Conservation (phyloP, 257 asterid species). For the Datura wrightii region DNA sequence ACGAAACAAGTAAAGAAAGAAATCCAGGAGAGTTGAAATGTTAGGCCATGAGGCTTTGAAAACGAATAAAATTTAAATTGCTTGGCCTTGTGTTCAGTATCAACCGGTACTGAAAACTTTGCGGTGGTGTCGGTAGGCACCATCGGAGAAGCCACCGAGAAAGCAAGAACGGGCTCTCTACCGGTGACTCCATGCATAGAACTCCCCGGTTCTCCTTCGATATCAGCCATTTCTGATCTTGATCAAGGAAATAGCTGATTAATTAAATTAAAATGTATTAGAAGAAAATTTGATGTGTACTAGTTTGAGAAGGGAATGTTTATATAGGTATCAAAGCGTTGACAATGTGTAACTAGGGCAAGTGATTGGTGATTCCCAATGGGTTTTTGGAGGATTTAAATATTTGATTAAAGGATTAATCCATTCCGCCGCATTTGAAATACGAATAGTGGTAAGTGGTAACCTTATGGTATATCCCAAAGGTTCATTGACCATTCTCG, state of each 20-base stretch:
- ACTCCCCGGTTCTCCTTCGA: slow-evolving; percentile 53
- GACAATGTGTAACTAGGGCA: not conserved
- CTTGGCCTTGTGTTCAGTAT: slow-evolving; percentile 69
- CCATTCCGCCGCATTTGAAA: slow-evolving; percentile 36
- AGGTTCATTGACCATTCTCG: slow-evolving; percentile 25
- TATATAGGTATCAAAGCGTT: not conserved
- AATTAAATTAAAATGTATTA: not conserved
- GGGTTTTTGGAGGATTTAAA: not conserved
- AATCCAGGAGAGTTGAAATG: slow-evolving; percentile 69
- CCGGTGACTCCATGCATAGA: slow-evolving; percentile 62
- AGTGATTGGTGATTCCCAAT: not conserved
- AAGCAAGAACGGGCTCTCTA: slow-evolving; percentile 42
- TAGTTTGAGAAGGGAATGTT: not conserved
- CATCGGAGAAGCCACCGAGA: slow-evolving; percentile 50
- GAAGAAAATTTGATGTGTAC: not conserved
- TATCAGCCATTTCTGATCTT: slow-evolving; percentile 32
- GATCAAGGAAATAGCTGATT: not conserved
- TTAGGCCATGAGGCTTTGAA: slow-evolving; percentile 64
- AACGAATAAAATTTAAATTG: slow-evolving; percentile 56
- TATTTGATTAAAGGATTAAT: not conserved
- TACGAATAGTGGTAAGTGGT: not conserved
- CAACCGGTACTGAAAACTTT: slow-evolving; percentile 60
- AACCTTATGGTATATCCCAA: slow-evolving; percentile 35
- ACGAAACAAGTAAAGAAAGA: slow-evolving; percentile 69
- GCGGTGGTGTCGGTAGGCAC: slow-evolving; percentile 57